These are phyloP conservation scores for Pigoraptor vietnamica DNA, from an alignment of 78 protist species.

Conservation along the genomic window DNA sequence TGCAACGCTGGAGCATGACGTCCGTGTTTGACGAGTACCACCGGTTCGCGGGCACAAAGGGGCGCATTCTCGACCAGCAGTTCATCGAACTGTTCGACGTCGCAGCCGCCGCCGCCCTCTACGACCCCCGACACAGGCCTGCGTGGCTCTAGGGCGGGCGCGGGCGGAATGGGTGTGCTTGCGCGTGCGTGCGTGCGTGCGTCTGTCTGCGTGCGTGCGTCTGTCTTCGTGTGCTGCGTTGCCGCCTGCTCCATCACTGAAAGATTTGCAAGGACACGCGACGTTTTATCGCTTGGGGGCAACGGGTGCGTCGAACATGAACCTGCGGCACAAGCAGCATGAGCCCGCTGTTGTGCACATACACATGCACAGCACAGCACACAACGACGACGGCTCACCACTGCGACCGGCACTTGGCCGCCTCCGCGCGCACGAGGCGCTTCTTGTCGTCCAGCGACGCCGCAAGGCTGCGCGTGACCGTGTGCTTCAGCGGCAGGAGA, in stretches of 20 bases:
- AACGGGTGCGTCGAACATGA: neutral
- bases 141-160: neutral
- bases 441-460: neutral
- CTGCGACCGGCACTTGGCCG: neutral
- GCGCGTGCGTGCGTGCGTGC: neutral
- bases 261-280: no score
- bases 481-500: neutral
- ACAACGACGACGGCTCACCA: neutral
- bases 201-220: neutral
- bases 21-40: slow-evolving; percentile 80
- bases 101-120: neutral
- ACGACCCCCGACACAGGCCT: neutral
- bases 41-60: slow-evolving; percentile 83
- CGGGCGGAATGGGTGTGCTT: neutral
- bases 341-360: no score
- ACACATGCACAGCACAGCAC: neutral
- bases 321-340: neutral
- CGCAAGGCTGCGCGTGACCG: neutral
- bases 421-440: neutral
- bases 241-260: no score
- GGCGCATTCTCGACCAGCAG: slow-evolving; percentile 77
- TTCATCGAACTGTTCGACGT: slow-evolving; percentile 80
- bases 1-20: slow-evolving; percentile 78
- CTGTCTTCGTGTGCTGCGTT: neutral
- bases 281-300: neutral